These are phyloP conservation scores for Penicillium paxilli DNA, from an alignment of 495 filamentous ascomycete species.

Conservation along the genomic window DNA sequence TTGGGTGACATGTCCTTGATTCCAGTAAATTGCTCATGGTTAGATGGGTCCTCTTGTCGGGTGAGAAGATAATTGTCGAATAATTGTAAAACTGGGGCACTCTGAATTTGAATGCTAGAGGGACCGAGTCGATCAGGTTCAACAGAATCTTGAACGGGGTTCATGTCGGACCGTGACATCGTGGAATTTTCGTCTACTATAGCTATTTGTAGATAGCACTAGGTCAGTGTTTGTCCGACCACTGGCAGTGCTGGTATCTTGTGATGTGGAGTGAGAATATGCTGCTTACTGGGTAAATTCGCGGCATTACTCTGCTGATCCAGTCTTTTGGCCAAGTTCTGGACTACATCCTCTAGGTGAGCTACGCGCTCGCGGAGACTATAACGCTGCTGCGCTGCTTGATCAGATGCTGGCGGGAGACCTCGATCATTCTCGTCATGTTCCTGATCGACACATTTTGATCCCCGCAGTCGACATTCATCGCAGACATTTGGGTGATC, in stretches of 20 bases:
- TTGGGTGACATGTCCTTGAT: conserved; percentile 29
- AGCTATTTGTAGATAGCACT: too few species aligned
- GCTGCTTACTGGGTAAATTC: conserved; percentile 5
- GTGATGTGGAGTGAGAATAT: neutral
- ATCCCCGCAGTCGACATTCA: conserved; percentile 37
- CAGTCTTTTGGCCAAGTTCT: conserved; percentile 25
- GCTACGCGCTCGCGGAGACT: conserved; percentile 39
- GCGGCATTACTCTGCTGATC: conserved; percentile 12
- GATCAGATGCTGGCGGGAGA: conserved; percentile 1
- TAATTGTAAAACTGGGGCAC: conserved; percentile 41
- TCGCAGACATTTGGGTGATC: conserved; percentile 31
- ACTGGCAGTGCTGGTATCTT: too few species aligned
- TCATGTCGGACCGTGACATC: too few species aligned
- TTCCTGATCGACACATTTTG: conserved; percentile 36
- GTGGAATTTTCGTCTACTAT: conserved; percentile 6
- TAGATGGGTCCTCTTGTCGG: conserved; percentile 27
- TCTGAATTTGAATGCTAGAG: conserved; percentile 31
- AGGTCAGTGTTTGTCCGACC: too few species aligned
- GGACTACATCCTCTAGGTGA: conserved; percentile 36
- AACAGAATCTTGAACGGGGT: conserved; percentile 7
- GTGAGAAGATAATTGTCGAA: conserved; percentile 43
- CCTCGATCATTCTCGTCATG: conserved; percentile 15
- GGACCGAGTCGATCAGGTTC: conserved; percentile 23
- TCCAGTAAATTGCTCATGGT: conserved; percentile 26
- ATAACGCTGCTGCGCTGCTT: conserved; percentile 32